Evolutionary conservation across 2,329 filamentous ascomycete genomes (phyloP).

Genomic region (Simplicillium sp.): DNA sequence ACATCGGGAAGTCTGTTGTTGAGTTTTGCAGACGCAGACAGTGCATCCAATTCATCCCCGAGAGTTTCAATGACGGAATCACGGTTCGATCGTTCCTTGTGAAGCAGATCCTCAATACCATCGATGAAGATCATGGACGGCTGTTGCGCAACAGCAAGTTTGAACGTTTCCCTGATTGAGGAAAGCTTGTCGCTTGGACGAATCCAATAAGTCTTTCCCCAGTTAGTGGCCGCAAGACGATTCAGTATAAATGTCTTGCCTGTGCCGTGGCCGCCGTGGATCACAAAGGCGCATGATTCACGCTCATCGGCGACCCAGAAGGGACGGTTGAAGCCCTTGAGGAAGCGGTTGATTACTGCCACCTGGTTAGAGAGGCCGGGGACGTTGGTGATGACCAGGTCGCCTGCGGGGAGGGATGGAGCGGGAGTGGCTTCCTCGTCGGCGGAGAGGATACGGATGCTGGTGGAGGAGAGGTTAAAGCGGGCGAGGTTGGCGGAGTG

Average conservation of each 20-base stretch:
- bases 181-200: slow-evolving; percentile 45
- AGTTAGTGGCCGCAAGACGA: slow-evolving; percentile 56
- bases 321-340: slow-evolving; percentile 43
- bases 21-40: slow-evolving; percentile 30
- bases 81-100: slow-evolving; percentile 45
- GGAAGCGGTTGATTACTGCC: slow-evolving; percentile 54
- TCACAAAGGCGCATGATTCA: slow-evolving; percentile 50
- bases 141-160: slow-evolving; percentile 55
- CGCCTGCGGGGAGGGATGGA: slow-evolving; percentile 12
- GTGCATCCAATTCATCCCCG: slow-evolving; percentile 43
- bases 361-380: slow-evolving; percentile 61
- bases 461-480: slow-evolving; percentile 27
- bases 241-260: slow-evolving; percentile 73
- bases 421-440: slow-evolving; percentile 9
- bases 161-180: slow-evolving; percentile 58
- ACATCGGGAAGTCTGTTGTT: slow-evolving; percentile 42
- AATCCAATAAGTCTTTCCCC: slow-evolving; percentile 60
- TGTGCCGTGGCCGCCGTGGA: slow-evolving; percentile 76
- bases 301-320: slow-evolving; percentile 19
- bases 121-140: slow-evolving; percentile 77
- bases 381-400: slow-evolving; percentile 43
- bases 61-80: slow-evolving; percentile 40
- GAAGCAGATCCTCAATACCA: slow-evolving; percentile 60
- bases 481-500: slow-evolving; percentile 32
- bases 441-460: slow-evolving; percentile 23